Conservation (phyloP, 2,329 filamentous ascomycete species). For the Calonectria pseudoreteaudii region DNA sequence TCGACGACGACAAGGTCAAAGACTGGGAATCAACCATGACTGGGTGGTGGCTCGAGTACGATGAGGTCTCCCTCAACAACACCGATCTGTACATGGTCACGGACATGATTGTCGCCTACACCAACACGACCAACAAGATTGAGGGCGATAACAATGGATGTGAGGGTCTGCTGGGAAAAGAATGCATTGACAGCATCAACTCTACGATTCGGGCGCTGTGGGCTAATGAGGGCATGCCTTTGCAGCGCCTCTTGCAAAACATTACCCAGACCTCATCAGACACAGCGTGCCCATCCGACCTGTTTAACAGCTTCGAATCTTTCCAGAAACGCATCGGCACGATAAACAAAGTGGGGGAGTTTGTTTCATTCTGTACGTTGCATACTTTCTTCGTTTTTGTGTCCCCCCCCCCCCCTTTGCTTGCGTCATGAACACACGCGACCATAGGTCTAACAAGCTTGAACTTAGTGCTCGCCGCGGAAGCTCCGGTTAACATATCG, state of each 20-base stretch:
- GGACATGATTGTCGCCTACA: slow-evolving; percentile 2
- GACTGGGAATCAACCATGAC: neutral
- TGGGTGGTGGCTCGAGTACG: slow-evolving; percentile 16
- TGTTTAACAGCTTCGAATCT: neutral
- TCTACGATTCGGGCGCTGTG: neutral
- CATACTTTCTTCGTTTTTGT: neutral
- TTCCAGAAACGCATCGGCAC: neutral
- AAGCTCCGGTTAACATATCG: neutral
- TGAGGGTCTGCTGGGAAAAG: neutral
- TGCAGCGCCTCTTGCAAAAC: neutral
- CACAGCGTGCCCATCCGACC: neutral
- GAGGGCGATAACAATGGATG: neutral
- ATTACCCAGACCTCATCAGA: neutral
- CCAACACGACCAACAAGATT: neutral
- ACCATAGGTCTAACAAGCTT: neutral
- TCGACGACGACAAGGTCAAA: neutral
- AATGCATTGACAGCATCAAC: slow-evolving; percentile 5
- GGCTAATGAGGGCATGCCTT: neutral
- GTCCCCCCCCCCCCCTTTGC: too few species aligned
- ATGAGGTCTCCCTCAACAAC: neutral
- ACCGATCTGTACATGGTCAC: slow-evolving; percentile 4
- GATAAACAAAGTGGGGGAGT: neutral
- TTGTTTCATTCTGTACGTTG: neutral
- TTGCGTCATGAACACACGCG: too few species aligned
- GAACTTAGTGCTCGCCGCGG: neutral